phyloP scores from a whole-genome alignment of 305 asterid species.

The Solanum chacoense region DNA sequence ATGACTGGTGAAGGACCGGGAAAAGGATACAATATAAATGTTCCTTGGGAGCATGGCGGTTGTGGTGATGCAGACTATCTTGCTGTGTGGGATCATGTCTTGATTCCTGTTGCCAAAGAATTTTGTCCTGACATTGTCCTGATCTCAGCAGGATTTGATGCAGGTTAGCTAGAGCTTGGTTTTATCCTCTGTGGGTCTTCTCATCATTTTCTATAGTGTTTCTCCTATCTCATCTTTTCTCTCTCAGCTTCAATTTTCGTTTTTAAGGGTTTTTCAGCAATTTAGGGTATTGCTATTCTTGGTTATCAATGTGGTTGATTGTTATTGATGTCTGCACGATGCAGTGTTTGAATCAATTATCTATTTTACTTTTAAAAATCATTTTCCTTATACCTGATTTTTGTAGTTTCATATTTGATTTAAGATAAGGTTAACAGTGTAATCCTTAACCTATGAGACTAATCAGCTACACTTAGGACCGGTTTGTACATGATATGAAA shows the following conservation, averaged over 20 bases:
- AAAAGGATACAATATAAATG: slow-evolving; percentile 82
- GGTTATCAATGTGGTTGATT: not conserved
- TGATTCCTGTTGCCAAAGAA: slow-evolving; percentile 78
- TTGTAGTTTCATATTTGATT: not conserved
- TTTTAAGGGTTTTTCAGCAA: not conserved
- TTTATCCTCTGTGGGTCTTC: not conserved
- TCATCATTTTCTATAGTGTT: not conserved
- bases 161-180: slow-evolving; percentile 46
- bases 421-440: not conserved
- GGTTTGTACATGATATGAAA: not conserved
- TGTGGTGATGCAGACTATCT: slow-evolving; percentile 94
- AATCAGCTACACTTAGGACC: not conserved
- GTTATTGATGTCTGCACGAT: not conserved
- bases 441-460: not conserved
- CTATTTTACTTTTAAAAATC: not conserved
- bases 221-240: not conserved
- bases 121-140: slow-evolving; percentile 73
- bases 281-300: not conserved
- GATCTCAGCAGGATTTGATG: slow-evolving; percentile 95
- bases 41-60: slow-evolving; percentile 78
- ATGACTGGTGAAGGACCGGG: slow-evolving; percentile 87
- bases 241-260: not conserved
- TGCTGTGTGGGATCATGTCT: slow-evolving; percentile 88
- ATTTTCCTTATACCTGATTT: not conserved
- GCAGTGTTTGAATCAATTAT: not conserved